Percentiles rank a stretch among this genome's conserved stretches.
Evolutionary conservation across 805 yeast genomes (phyloP).

Genomic region (Maudiozyma turicensis): DNA sequence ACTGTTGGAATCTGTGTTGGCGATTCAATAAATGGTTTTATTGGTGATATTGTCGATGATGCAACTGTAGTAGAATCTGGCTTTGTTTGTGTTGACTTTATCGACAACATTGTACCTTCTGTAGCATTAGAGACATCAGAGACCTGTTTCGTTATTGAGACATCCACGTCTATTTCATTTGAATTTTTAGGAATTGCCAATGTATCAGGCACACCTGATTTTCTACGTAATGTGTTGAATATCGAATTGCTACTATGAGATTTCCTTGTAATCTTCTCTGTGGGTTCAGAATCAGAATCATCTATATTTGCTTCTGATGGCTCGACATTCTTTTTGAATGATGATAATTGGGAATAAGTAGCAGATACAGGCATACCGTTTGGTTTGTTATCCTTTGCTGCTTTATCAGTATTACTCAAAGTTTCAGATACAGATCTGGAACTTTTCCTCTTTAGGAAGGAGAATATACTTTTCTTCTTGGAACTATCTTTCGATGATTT

Average conservation of each 20-base stretch:
- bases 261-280: conserved; percentile 18
- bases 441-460: conserved; percentile 22
- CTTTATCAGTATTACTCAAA: neutral
- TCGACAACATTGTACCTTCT: neutral
- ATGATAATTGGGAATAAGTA: conserved; percentile 1
- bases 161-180: neutral
- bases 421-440: conserved; percentile 3
- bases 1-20: neutral
- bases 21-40: neutral
- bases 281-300: neutral
- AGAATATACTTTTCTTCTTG: conserved; percentile 20
- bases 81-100: neutral
- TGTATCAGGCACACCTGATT: neutral
- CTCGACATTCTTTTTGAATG: conserved; percentile 1
- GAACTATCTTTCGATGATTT: neutral
- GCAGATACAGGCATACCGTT: conserved; percentile 5
- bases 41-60: neutral
- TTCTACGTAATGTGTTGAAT: conserved; percentile 17
- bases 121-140: neutral
- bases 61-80: neutral
- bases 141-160: neutral
- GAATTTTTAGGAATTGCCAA: neutral
- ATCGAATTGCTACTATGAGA: conserved; percentile 25
- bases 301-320: neutral
- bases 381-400: conserved; percentile 6